These are phyloP conservation scores for Solanum tarapatanum DNA, from an alignment of 257 asterid genomes.

Conservation along the genomic window DNA sequence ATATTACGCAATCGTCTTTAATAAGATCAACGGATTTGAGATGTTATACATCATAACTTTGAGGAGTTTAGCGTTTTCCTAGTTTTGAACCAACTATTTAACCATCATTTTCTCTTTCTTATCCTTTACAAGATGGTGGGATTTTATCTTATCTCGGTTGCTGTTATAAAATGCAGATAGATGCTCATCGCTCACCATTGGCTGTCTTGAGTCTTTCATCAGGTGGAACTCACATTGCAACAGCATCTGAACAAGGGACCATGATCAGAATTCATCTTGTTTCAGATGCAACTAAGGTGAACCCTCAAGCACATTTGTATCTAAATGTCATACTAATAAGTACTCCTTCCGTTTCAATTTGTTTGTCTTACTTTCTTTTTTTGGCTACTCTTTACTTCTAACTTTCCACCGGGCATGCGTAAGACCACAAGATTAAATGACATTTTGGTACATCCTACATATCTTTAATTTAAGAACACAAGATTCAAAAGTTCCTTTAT, in stretches of 20 bases:
- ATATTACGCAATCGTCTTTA: neutral
- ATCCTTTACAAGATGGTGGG: neutral
- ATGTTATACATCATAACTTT: neutral
- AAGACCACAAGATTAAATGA: neutral
- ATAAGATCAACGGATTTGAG: neutral
- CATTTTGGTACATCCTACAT: no score
- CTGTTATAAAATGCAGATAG: conserved; percentile 52
- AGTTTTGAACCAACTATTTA: neutral
- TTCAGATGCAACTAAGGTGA: conserved; percentile 87
- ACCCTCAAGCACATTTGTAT: neutral
- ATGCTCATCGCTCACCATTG: conserved; percentile 86
- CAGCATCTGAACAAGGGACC: conserved; percentile 94
- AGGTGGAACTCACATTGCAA: conserved; percentile 72
- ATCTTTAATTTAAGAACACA: no score
- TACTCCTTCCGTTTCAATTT: neutral
- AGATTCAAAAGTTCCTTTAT: no score
- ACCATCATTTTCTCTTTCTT: neutral
- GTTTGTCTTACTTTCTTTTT: neutral
- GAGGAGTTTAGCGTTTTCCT: neutral
- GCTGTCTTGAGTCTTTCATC: conserved; percentile 78
- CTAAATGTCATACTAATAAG: neutral
- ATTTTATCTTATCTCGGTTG: neutral
- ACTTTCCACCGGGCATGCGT: neutral
- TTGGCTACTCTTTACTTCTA: neutral
- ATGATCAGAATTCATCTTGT: conserved; percentile 82